Percentiles rank a stretch among this genome's conserved stretches.
phyloP scores from a whole-genome alignment of 1,139 yeast genomes.

The Geotrichum armillariae region DNA sequence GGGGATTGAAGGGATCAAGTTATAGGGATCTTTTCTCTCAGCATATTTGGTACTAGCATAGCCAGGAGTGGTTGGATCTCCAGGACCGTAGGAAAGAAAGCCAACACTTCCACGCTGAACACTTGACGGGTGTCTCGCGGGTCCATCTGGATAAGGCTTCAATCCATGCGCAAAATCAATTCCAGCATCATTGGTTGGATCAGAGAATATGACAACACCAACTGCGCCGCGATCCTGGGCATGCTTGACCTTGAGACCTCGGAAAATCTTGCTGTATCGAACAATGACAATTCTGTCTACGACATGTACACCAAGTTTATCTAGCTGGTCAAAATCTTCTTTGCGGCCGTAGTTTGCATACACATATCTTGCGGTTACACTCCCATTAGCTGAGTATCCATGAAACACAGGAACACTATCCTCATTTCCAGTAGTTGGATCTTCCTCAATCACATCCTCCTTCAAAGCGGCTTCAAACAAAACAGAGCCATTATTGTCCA shows the following conservation, averaged over 20 bases:
- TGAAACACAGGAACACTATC: slow-evolving; percentile 59
- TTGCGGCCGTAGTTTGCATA: slow-evolving; percentile 63
- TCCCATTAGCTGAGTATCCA: slow-evolving; percentile 66
- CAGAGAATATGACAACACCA: slow-evolving; percentile 61
- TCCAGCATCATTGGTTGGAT: slow-evolving; percentile 62
- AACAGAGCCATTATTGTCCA: slow-evolving; percentile 35
- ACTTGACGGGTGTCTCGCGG: slow-evolving; percentile 65
- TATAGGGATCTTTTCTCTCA: slow-evolving; percentile 48
- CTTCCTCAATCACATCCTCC: slow-evolving; percentile 75
- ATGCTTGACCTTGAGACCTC: slow-evolving; percentile 67
- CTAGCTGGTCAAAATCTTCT: slow-evolving; percentile 52
- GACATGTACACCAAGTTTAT: slow-evolving; percentile 47
- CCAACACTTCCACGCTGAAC: slow-evolving; percentile 85
- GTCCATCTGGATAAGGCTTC: slow-evolving; percentile 62
- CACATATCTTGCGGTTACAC: slow-evolving; percentile 56
- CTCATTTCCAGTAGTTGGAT: slow-evolving; percentile 59
- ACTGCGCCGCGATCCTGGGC: slow-evolving; percentile 64
- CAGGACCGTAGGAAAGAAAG: slow-evolving; percentile 73
- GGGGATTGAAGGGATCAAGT: slow-evolving; percentile 58
- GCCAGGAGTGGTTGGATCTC: slow-evolving; percentile 90
- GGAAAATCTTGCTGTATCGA: slow-evolving; percentile 58
- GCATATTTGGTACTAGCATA: slow-evolving; percentile 60
- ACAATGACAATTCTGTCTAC: slow-evolving; percentile 56
- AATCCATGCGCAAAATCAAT: slow-evolving; percentile 52
- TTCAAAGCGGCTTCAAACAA: slow-evolving; percentile 62